Conservation (phyloP, 2,329 filamentous ascomycete genomes). For the Aureobasidium namibiae region DNA sequence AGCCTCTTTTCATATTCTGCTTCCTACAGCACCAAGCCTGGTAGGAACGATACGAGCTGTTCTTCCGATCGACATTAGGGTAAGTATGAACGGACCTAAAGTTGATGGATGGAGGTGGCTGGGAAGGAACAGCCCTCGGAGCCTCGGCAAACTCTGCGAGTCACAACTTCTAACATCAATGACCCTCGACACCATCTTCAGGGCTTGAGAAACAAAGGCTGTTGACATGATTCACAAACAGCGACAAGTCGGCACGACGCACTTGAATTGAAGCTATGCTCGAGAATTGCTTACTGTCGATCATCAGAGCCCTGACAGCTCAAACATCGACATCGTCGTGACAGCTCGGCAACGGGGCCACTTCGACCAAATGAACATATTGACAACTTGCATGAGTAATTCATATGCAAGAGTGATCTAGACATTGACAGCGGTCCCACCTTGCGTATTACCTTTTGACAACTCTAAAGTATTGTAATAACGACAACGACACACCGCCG, state of each 20-base stretch:
- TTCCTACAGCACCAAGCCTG: background rate
- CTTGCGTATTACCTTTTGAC: no score
- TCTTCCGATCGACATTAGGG: background rate
- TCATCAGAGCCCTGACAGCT: background rate
- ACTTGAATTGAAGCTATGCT: background rate
- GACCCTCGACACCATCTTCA: background rate
- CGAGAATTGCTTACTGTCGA: background rate
- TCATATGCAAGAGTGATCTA: no score
- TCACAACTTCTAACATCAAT: background rate
- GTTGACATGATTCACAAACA: background rate
- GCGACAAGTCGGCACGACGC: background rate
- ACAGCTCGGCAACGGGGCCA: background rate
- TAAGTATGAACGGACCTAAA: background rate
- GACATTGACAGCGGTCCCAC: no score
- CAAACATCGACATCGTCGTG: background rate
- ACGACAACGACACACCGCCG: no score
- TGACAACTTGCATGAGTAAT: no score
- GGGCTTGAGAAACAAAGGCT: background rate
- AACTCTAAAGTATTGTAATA: no score
- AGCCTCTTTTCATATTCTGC: background rate
- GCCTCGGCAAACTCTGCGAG: background rate
- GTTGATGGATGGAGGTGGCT: background rate
- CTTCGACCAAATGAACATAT: no score
- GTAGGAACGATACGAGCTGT: background rate
- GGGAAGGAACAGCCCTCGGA: background rate